A percentile compares a stretch with the other conserved stretches of the same genome.
These are phyloP conservation scores for Kitagawia praeruptora DNA, from an alignment of 129 eudicot genomes.

Conservation along the genomic window DNA sequence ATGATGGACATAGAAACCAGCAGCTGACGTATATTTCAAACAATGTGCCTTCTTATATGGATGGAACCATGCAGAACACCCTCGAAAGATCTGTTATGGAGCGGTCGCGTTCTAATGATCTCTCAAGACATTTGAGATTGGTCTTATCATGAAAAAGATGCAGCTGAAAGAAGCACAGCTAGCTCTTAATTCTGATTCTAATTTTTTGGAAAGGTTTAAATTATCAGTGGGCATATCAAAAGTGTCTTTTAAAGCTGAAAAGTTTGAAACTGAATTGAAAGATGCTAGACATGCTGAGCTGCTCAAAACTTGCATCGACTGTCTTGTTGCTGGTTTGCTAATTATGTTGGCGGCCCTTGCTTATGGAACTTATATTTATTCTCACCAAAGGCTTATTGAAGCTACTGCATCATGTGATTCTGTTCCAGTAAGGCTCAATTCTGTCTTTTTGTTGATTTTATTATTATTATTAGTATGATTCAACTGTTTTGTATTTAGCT, in stretches of 20 bases:
- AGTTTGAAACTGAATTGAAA: constrained; percentile 60
- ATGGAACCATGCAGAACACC: constrained; percentile 29
- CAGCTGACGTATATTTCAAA: constrained; percentile 36
- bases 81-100: constrained; percentile 60
- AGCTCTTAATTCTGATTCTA: constrained; percentile 42
- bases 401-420: constrained; percentile 69
- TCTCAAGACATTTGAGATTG: constrained; percentile 60
- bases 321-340: constrained; percentile 75
- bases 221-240: constrained; percentile 71
- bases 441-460: not conserved
- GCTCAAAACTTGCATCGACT: constrained; percentile 61
- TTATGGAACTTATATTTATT: constrained; percentile 63
- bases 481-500: not conserved
- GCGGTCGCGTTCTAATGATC: constrained; percentile 77
- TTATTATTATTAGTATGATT: not conserved
- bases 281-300: constrained; percentile 33
- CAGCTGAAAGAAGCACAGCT: constrained; percentile 70
- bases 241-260: constrained; percentile 61
- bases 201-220: constrained; percentile 68
- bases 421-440: constrained; percentile 27
- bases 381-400: constrained; percentile 55
- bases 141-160: constrained; percentile 56
- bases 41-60: constrained; percentile 6
- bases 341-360: constrained; percentile 51
- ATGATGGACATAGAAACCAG: constrained; percentile 22